Base-by-base conservation (phyloP, 495 filamentous ascomycete species). In the Lasiosphaeria ovina region DNA sequence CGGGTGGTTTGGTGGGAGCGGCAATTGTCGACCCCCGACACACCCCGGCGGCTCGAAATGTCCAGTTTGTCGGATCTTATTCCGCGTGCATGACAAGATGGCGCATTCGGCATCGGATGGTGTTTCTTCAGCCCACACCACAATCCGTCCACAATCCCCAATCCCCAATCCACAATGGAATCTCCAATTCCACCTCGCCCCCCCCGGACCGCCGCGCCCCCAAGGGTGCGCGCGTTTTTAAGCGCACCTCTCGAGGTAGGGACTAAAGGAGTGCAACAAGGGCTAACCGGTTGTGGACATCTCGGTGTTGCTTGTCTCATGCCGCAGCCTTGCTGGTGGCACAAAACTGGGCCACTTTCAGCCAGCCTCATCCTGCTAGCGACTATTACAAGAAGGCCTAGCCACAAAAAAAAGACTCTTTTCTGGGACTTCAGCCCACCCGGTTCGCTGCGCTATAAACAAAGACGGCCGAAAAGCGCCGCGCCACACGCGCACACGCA, bases 221-320 rank as follows among this genome's bases (percentile, higher is more conserved):
- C 49, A 55, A 33, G 31, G 54, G 44, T 60, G 51, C 42, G 31
- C 45, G 51, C 33, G 9, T 44, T 38, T 11, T 14, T 54, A n/a
- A 12, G 12, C 24, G 24, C 24, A 24, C 2, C 24, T 24, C 24
- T 24, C 24, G 0, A 24, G 24, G 24, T 0, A 24, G 24, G 1
- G 24, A 24, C 24, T 24, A 2, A 24, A 24, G 24, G 24, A 24
- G 36, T 47, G 42, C 51, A 9, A 45, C 40, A 35, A 50, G 49
- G 32, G 24, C 63, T 63, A 66, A 49, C 60, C 63, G 6, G 35
- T 45, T 60, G 35, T 36, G 63, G 63, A 34, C 59, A 56, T 38
- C 53, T 63, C 60, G 47, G 60, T 66, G 40, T 57, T 64, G 63
- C 64, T 66, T 60, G 61, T 66, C 40, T 63, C 55, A 40, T 57